These are phyloP conservation scores for Talaromyces stipitatus DNA, from an alignment of 495 filamentous ascomycete species.

Conservation along the genomic window DNA sequence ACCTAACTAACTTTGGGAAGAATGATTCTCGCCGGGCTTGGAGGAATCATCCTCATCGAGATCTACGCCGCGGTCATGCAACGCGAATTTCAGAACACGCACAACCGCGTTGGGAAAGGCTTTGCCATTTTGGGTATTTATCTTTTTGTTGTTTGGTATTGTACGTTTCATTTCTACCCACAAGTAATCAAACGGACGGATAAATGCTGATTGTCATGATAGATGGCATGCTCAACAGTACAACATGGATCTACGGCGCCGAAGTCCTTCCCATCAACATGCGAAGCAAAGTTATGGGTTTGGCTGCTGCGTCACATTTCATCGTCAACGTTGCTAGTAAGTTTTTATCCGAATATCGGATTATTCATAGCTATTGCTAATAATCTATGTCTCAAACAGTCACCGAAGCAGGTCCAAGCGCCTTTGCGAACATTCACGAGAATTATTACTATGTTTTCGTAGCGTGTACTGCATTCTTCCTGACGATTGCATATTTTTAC, in stretches of 20 bases:
- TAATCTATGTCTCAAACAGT: slow-evolving; percentile 18
- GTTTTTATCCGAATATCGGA: slow-evolving; percentile 5
- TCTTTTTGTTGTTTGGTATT: slow-evolving; percentile 49
- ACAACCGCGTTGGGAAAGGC: slow-evolving; percentile 50
- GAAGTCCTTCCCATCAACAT: slow-evolving; percentile 50
- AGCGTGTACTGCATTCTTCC: slow-evolving; percentile 41
- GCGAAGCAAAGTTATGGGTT: slow-evolving; percentile 52
- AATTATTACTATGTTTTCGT: slow-evolving; percentile 58
- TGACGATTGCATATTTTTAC: slow-evolving; percentile 43
- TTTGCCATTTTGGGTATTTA: slow-evolving; percentile 55
- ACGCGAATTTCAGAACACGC: slow-evolving; percentile 43
- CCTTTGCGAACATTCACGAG: slow-evolving; percentile 49
- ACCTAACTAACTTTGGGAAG: too few species aligned
- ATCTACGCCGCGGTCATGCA: slow-evolving; percentile 57
- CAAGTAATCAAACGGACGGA: neutral
- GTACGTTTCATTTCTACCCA: slow-evolving; percentile 14
- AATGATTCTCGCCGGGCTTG: slow-evolving; percentile 46
- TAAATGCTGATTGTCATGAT: slow-evolving; percentile 5
- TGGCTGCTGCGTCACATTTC: slow-evolving; percentile 50
- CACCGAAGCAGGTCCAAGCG: slow-evolving; percentile 51
- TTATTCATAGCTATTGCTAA: neutral
- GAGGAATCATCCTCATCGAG: slow-evolving; percentile 44
- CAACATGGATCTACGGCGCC: slow-evolving; percentile 54
- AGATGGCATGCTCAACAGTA: slow-evolving; percentile 53
- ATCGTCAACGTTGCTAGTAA: slow-evolving; percentile 49